phyloP scores from a whole-genome alignment of 768 basidiomycete species.

The Rhodotorula graminis region DNA sequence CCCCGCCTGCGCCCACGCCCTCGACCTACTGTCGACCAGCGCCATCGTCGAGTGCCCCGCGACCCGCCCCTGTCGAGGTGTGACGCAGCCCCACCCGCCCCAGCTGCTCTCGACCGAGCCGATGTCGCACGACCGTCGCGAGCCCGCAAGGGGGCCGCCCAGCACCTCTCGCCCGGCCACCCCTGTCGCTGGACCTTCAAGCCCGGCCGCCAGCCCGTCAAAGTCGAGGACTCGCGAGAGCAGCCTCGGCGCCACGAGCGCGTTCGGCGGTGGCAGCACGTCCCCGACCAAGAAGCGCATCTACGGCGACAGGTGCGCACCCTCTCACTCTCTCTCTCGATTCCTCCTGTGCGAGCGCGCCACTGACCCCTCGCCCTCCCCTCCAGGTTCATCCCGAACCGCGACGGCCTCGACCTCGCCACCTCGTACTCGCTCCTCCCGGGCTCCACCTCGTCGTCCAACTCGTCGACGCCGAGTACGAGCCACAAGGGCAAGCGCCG shows the following conservation, averaged over 20 bases:
- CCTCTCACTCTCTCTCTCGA: neutral
- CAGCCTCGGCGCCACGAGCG: neutral
- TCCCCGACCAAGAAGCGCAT: constrained; percentile 42
- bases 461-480: constrained; percentile 53
- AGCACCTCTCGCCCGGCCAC: neutral
- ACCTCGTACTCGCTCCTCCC: constrained; percentile 62
- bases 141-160: neutral
- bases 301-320: constrained; percentile 49
- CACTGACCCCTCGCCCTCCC: neutral
- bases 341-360: neutral
- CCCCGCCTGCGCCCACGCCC: too few species aligned
- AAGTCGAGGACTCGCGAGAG: constrained; percentile 4
- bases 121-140: neutral
- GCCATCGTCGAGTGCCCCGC: too few species aligned
- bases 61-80: too few species aligned
- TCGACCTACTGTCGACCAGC: too few species aligned
- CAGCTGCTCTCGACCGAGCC: neutral
- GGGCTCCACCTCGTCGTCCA: constrained; percentile 44
- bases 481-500: constrained; percentile 58
- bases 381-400: constrained; percentile 60
- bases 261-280: neutral
- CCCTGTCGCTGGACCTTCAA: neutral
- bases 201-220: constrained; percentile 1
- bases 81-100: too few species aligned
- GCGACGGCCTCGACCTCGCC: constrained; percentile 60